Percentiles rank a stretch among this genome's conserved stretches.
Conservation (phyloP, 495 filamentous ascomycete species). For the Aspergillus sclerotiicarbonarius region DNA sequence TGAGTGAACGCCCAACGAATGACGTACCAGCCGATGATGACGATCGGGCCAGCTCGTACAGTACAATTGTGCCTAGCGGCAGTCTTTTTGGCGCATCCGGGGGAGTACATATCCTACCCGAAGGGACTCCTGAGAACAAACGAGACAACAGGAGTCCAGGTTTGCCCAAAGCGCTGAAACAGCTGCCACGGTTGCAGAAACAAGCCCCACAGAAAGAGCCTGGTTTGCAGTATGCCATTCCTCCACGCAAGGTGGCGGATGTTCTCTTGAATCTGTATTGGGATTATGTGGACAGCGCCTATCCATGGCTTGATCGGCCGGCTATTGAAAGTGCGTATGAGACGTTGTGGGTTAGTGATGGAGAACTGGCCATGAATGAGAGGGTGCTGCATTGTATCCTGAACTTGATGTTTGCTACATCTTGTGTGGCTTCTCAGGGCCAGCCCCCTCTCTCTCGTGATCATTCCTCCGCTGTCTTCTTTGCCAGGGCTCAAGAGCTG, state of each 20-base stretch:
- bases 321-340: constrained; percentile 18
- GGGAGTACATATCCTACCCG: not conserved
- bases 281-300: constrained; percentile 22
- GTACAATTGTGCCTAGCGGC: not conserved
- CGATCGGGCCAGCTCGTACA: not conserved
- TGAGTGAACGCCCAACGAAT: not conserved
- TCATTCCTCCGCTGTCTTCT: constrained; percentile 11
- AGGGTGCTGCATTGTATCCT: constrained; percentile 17
- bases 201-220: not conserved
- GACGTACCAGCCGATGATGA: not conserved
- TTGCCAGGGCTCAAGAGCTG: constrained; percentile 10
- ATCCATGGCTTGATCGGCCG: constrained; percentile 20
- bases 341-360: constrained; percentile 16
- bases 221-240: constrained; percentile 19
- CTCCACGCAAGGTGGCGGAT: constrained; percentile 21
- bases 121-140: not conserved
- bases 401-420: constrained; percentile 18
- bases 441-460: constrained; percentile 12
- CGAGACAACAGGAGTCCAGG: not conserved
- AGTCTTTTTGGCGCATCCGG: not conserved
- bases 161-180: not conserved
- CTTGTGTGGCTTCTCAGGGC: constrained; percentile 18
- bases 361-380: constrained; percentile 16
- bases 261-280: constrained; percentile 19
- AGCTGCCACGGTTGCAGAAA: not conserved